phyloP scores from a whole-genome alignment of 257 asterid genomes.

The Cordia subcordata region DNA sequence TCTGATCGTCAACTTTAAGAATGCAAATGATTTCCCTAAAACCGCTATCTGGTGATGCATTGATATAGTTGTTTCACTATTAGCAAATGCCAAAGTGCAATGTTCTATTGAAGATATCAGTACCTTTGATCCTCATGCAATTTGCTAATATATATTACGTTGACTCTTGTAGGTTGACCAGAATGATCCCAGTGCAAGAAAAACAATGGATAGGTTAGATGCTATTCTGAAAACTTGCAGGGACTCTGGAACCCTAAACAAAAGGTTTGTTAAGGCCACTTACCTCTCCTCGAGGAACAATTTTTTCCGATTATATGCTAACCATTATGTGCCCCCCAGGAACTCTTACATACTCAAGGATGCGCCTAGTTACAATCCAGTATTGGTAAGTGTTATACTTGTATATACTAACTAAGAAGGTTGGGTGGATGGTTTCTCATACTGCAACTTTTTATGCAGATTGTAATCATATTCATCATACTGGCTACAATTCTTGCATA shows the following conservation, averaged over 20 bases:
- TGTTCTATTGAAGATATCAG: neutral
- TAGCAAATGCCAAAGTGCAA: neutral
- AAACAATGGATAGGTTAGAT: slow-evolving; percentile 59
- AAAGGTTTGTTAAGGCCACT: slow-evolving; percentile 26
- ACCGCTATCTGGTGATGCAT: no score
- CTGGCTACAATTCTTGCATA: slow-evolving; percentile 55
- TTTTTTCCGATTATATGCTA: slow-evolving; percentile 6
- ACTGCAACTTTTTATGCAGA: slow-evolving; percentile 39
- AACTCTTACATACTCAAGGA: slow-evolving; percentile 58
- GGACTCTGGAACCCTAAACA: slow-evolving; percentile 63
- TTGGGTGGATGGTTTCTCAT: slow-evolving; percentile 9
- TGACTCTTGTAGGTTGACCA: slow-evolving; percentile 47
- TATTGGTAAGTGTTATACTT: slow-evolving; percentile 42
- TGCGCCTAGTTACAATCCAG: slow-evolving; percentile 45
- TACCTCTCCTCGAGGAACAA: neutral
- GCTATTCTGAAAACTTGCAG: slow-evolving; percentile 67
- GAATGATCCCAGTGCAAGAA: slow-evolving; percentile 77
- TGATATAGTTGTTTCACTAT: no score
- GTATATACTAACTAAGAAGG: neutral
- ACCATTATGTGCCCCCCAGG: slow-evolving; percentile 36
- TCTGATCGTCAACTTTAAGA: no score
- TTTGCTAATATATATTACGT: neutral
- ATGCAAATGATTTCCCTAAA: no score
- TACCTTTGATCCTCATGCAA: neutral
- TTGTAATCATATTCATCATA: slow-evolving; percentile 49